Conservation (phyloP, 139 green algal genomes). For the Coelastrella sp. region DNA sequence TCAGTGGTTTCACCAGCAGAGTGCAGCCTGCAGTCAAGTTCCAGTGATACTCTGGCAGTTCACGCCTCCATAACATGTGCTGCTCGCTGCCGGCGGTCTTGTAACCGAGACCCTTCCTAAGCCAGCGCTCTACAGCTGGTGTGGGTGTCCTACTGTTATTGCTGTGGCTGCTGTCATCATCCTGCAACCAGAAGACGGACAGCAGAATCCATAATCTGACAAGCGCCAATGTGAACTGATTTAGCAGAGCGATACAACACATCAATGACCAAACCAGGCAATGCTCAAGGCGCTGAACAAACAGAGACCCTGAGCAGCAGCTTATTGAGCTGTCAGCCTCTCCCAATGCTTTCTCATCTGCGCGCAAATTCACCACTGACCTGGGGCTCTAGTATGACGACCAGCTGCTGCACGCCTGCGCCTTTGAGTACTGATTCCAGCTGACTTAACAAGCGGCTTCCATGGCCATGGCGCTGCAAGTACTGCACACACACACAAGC, state of each 20-base stretch:
- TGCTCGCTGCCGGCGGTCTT: background rate
- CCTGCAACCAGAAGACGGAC: background rate
- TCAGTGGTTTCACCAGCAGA: conserved; percentile 41
- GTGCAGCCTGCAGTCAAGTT: background rate
- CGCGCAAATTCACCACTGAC: background rate
- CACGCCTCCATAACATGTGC: conserved; percentile 19
- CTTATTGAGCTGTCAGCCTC: no score
- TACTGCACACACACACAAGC: background rate
- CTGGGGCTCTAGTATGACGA: conserved; percentile 31
- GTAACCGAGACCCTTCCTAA: conserved; percentile 20
- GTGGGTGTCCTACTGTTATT: background rate
- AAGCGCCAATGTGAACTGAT: background rate
- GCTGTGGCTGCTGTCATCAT: background rate
- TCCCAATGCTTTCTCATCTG: no score
- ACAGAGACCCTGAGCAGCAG: no score
- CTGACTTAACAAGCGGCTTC: conserved; percentile 20
- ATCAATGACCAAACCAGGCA: no score
- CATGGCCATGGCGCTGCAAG: conserved; percentile 20
- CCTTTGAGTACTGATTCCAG: conserved; percentile 11
- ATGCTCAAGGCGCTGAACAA: no score
- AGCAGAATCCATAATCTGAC: no score
- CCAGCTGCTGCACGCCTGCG: conserved; percentile 39
- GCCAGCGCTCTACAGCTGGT: conserved; percentile 12
- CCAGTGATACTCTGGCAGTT: conserved; percentile 47
- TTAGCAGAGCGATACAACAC: no score